A percentile compares a stretch with the other conserved stretches of the same genome.
Evolutionary conservation across 768 basidiomycete species (phyloP).

Genomic region (Fibroporia radiculosa): DNA sequence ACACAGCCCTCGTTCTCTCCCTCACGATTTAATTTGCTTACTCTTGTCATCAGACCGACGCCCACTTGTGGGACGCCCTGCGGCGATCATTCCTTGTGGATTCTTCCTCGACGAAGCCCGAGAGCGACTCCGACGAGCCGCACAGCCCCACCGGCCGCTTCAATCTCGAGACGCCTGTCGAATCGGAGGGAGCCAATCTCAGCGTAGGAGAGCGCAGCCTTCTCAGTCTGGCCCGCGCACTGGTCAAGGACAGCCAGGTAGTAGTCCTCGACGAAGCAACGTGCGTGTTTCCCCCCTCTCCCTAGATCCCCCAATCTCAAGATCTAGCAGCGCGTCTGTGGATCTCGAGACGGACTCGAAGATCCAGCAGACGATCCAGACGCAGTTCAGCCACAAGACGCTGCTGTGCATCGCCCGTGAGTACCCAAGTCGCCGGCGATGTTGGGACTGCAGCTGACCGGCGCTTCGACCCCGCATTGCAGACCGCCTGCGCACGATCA

Average conservation of each 20-base stretch:
- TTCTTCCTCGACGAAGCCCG: constrained; percentile 20
- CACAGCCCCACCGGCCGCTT: constrained; percentile 27
- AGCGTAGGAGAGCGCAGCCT: constrained; percentile 40
- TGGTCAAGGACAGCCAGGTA: constrained; percentile 42
- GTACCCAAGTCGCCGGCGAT: constrained; percentile 2
- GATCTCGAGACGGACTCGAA: constrained; percentile 43
- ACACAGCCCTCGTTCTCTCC: constrained; percentile 19
- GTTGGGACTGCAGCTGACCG: neutral
- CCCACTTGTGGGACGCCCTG: constrained; percentile 66
- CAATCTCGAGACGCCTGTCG: constrained; percentile 42
- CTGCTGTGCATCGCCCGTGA: constrained; percentile 40
- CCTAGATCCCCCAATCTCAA: neutral
- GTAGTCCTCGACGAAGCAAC: constrained; percentile 45
- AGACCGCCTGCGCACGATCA: constrained; percentile 46
- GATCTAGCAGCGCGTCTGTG: constrained; percentile 26
- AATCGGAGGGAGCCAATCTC: constrained; percentile 46
- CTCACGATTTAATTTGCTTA: neutral
- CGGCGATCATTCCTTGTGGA: constrained; percentile 46
- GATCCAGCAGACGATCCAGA: constrained; percentile 40
- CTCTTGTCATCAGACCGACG: constrained; percentile 27
- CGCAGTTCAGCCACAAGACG: constrained; percentile 41
- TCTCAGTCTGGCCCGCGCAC: constrained; percentile 45
- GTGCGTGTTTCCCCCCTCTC: constrained; percentile 8
- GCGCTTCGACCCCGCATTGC: neutral
- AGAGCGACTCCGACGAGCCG: neutral